A percentile compares a stretch with the other conserved stretches of the same genome.
Conservation (phyloP, 768 basidiomycete genomes). For the Suillus luteus region DNA sequence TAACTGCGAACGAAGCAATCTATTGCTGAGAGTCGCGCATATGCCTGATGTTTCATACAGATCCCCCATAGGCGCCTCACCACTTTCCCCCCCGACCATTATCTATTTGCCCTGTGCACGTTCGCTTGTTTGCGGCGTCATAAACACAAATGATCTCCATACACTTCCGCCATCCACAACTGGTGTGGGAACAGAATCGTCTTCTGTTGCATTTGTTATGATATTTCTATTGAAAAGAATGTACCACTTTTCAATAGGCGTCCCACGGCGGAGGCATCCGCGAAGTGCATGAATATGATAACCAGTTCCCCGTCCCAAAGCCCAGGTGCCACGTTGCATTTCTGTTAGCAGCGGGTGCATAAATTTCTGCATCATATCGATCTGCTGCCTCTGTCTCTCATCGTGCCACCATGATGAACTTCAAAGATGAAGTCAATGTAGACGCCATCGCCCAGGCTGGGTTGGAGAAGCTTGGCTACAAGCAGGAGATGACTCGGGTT, state of each 20-base stretch:
- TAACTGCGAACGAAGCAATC: background rate
- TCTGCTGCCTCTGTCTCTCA: background rate
- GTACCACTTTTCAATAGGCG: background rate
- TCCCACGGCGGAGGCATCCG: background rate
- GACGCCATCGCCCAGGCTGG: conserved; percentile 34
- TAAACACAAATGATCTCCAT: background rate
- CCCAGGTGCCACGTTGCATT: background rate
- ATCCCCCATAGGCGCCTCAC: background rate
- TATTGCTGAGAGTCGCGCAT: background rate
- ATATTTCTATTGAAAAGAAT: background rate
- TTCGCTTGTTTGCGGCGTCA: background rate
- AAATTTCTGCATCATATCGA: background rate
- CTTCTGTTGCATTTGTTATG: background rate
- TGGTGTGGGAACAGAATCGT: background rate
- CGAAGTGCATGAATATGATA: background rate
- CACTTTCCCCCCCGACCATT: background rate
- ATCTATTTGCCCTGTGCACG: background rate
- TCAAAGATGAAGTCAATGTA: conserved; percentile 17
- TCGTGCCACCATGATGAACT: conserved; percentile 14
- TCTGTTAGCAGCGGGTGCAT: background rate
- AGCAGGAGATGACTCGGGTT: conserved; percentile 56
- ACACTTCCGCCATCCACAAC: background rate
- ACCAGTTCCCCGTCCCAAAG: background rate
- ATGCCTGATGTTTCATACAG: background rate
- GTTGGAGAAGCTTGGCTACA: conserved; percentile 56